phyloP scores from a whole-genome alignment of 768 basidiomycete genomes.

The Leucogyrophana mollusca region DNA sequence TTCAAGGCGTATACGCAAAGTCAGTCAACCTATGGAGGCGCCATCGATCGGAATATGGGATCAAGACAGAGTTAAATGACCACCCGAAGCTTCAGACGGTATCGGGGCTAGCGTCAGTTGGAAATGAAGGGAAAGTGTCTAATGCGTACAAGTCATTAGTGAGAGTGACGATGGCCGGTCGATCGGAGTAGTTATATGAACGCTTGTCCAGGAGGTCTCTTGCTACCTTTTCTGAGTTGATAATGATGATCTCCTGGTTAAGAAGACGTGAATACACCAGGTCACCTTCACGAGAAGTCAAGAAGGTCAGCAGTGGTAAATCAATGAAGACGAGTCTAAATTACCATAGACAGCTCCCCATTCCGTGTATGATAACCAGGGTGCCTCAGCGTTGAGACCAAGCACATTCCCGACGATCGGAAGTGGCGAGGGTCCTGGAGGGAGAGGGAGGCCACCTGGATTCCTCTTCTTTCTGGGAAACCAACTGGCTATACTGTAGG shows the following conservation, averaged over 20 bases:
- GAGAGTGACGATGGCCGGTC: conserved; percentile 29
- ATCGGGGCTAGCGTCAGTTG: neutral
- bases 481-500: conserved; percentile 4
- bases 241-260: conserved; percentile 35
- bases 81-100: conserved; percentile 23
- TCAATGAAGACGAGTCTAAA: neutral
- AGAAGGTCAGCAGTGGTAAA: conserved; percentile 9
- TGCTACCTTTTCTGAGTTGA: conserved; percentile 38
- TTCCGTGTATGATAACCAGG: conserved; percentile 30
- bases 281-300: conserved; percentile 24
- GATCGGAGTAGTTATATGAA: conserved; percentile 44
- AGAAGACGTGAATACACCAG: conserved; percentile 36
- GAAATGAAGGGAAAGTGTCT: neutral
- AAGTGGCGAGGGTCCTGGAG: conserved; percentile 53
- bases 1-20: too few species aligned
- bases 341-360: conserved; percentile 32
- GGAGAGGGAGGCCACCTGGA: conserved; percentile 24
- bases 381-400: conserved; percentile 22
- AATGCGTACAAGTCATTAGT: conserved; percentile 27
- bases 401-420: conserved; percentile 29
- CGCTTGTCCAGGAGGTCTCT: conserved; percentile 45
- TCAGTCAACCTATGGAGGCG: conserved; percentile 15
- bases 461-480: conserved; percentile 9
- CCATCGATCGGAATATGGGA: conserved; percentile 26
- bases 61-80: conserved; percentile 27